Percentiles rank a stretch among this genome's conserved stretches.
phyloP scores from a whole-genome alignment of 352 stramenopile genomes.

The Phytophthora citricola region DNA sequence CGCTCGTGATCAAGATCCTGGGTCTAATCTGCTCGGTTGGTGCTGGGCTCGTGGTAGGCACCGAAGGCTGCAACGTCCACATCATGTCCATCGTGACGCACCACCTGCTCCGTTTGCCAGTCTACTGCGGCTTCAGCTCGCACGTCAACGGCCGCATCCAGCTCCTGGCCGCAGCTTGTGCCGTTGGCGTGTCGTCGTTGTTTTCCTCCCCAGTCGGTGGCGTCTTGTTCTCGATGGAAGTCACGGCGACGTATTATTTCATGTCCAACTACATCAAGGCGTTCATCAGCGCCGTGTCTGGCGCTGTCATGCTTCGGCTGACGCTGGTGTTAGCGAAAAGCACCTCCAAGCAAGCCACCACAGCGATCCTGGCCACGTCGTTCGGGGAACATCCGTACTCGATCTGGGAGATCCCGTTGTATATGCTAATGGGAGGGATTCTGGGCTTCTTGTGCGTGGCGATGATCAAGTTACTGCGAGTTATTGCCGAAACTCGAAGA shows the following conservation, averaged over 20 bases:
- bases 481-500: constrained; percentile 44
- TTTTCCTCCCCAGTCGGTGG: not conserved
- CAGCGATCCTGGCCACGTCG: not conserved
- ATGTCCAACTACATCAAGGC: constrained; percentile 1
- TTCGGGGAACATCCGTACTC: not conserved
- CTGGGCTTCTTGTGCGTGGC: not conserved
- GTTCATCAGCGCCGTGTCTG: constrained; percentile 1
- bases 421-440: not conserved
- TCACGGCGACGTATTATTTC: not conserved
- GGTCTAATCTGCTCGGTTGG: not conserved
- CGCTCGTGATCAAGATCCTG: not conserved
- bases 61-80: not conserved
- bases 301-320: not conserved
- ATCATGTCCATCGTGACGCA: not conserved
- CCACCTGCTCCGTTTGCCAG: not conserved
- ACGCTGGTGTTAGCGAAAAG: not conserved
- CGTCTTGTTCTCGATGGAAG: constrained; percentile 2
- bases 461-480: constrained; percentile 2
- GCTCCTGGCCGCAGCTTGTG: not conserved
- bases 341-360: not conserved
- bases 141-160: not conserved
- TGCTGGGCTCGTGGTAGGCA: not conserved
- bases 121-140: not conserved
- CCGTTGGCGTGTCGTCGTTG: not conserved
- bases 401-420: not conserved